Conservation (phyloP, 2,329 filamentous ascomycete species). For the Botrytis aclada region DNA sequence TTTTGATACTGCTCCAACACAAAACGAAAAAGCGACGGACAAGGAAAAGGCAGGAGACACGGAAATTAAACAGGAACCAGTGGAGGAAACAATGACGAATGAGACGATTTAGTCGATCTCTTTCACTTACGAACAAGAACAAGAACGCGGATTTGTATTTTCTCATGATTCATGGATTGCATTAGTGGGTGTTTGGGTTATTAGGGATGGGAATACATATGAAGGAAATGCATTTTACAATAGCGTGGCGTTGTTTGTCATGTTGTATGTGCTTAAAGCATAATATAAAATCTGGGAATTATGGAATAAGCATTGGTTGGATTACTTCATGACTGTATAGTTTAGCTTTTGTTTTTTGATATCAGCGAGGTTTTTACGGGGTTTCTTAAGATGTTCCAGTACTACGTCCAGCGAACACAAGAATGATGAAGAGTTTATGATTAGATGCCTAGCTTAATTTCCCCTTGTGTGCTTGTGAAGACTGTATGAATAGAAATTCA, state of each 20-base stretch:
- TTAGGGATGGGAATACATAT: background rate
- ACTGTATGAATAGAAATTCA: background rate
- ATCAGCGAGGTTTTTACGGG: background rate
- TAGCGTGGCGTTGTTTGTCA: background rate
- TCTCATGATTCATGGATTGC: constrained; percentile 10
- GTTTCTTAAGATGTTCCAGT: background rate
- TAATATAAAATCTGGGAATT: background rate
- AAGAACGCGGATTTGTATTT: background rate
- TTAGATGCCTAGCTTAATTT: background rate
- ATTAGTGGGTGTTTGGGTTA: constrained; percentile 2
- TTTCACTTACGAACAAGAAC: background rate
- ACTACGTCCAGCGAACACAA: background rate
- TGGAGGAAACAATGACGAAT: background rate
- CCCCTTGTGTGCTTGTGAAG: background rate
- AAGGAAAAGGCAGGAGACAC: background rate
- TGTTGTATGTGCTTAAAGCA: background rate
- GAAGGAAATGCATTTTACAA: background rate
- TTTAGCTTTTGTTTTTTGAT: background rate
- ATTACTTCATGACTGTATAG: background rate
- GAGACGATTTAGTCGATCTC: background rate
- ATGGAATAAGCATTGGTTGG: background rate
- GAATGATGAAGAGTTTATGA: background rate
- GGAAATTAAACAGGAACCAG: constrained; percentile 30
- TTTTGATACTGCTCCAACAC: background rate
- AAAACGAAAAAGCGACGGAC: background rate